A percentile compares a stretch with the other conserved stretches of the same genome.
Conservation (phyloP, 2,329 filamentous ascomycete genomes). For the Furcasterigmium furcatum region DNA sequence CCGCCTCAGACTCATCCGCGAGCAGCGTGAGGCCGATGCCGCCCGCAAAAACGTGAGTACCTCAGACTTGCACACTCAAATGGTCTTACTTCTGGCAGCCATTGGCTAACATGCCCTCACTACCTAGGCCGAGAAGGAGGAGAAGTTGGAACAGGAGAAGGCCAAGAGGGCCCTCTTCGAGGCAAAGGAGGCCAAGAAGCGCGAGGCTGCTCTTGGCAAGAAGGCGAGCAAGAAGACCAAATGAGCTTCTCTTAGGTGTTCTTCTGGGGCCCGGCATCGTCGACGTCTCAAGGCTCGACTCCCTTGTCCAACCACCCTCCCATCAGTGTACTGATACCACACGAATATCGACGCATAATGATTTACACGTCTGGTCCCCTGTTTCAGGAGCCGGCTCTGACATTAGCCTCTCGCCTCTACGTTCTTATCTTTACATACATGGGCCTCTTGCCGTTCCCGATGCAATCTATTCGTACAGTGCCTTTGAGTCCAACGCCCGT, state of each 20-base stretch:
- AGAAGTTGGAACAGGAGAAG: slow-evolving; percentile 49
- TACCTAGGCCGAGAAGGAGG: slow-evolving; percentile 54
- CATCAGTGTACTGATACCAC: no score
- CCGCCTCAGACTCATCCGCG: slow-evolving; percentile 74
- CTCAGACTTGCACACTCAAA: not conserved
- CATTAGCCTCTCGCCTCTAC: no score
- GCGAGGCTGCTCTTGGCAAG: slow-evolving; percentile 49
- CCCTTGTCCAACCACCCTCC: no score
- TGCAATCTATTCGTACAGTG: no score
- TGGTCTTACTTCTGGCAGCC: not conserved
- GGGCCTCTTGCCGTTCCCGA: no score
- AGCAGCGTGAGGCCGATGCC: slow-evolving; percentile 82
- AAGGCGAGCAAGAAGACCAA: slow-evolving; percentile 45
- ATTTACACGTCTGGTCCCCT: no score
- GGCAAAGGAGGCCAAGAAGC: slow-evolving; percentile 52
- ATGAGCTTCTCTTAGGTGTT: slow-evolving; percentile 11
- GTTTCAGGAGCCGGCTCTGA: no score
- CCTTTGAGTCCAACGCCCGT: no score
- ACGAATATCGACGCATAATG: no score
- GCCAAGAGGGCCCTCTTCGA: slow-evolving; percentile 48
- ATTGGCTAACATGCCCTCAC: not conserved
- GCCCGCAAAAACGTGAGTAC: slow-evolving; percentile 73
- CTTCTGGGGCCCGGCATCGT: no score
- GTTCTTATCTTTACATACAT: no score
- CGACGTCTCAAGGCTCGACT: no score